Base-by-base conservation (phyloP, 257 asterid species). In the Nicotiana obtusifolia region DNA sequence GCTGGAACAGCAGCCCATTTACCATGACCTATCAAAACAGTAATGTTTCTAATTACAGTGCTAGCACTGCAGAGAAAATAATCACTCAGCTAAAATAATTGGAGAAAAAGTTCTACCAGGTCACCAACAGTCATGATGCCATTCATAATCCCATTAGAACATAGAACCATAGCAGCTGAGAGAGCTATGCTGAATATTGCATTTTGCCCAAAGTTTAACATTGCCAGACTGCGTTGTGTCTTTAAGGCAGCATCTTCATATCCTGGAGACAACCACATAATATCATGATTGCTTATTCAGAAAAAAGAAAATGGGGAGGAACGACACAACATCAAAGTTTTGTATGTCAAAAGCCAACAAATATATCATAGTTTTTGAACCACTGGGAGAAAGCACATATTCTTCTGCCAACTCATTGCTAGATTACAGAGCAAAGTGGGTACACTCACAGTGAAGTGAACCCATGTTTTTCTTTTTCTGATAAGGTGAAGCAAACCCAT, bases 51-150 rank as follows among this genome's bases (percentile, higher is more conserved):
- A 60, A 64, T 82, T 60, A 84, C 80, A 14, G 37, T 22, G 78
- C 77, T 68, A 6, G 22, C 59, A 24, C 61, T 44, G 60, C 61
- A 47, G 56, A 79, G 47, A 81, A 17, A 20, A 41, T 47, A 35
- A 61, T 67, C 67, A 78, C 65, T 49, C 61, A 0, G 61, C 41
- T 24, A 73, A 73, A 59, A 59, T 22, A 15, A 47, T 73, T 14
- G 15, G 61, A 73, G 37, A 73, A 71, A 41, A 73, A 47, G 79
- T 22, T 81, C 77, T 91, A 95, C 99, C 97, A 95, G 89, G 93
- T 95, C 99, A 60, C 99, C 99, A 82, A 95, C 95, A 57, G 99
- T 95, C 98, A 95, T 88, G 83, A 82, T 89, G 79, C 97, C 93
- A 54, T 86, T 86, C 96, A 94, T 90, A 73, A 95, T 92, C 87